Base-by-base conservation (phyloP, 129 eudicot species). In the Solidago caesia region DNA sequence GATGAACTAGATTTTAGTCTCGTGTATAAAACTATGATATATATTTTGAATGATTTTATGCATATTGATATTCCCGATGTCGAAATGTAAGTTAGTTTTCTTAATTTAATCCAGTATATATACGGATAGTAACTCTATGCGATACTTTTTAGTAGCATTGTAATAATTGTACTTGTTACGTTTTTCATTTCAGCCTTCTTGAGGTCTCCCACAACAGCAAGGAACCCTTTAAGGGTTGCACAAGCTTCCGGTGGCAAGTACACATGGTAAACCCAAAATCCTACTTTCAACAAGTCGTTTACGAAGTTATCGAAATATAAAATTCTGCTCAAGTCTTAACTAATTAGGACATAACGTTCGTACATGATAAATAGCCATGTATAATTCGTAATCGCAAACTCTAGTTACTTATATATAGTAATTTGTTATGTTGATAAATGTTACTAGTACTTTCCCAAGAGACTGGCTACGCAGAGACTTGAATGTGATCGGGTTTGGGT, bases 401-500 rank as follows among this genome's bases (percentile, higher is more conserved):
- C 8, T 26, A 3, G 5, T 6, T 61, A 61, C 5, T 9, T 61
- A 2, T 64, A 41, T 61, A 2, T 64, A 41, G 5, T 57, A 44
- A 41, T 12, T 71, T 48, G 39, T 53, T 62, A 9, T 42, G 9
- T 51, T 69, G 4, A 64, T 26, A 44, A 51, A 53, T 41, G n/a
- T 13, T 53, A 26, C 25, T 3, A 64, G 68, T 57, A 88, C 88
- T 85, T 94, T 94, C 41, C 21, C 91, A 85, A 82, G 92, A 67
- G 90, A 94, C 39, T 90, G 98, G 98, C 88, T 94, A 33, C 86
- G 99, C 60, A 94, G 0, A 57, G 99, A 94, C 80, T 80, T 86
- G 82, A 94, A 91, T 39, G 98, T 94, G 86, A 91, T 94, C 5
- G 98, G 98, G n/a, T 90, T 94, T 25, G 98, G 98, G 44, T 70